A percentile compares a stretch with the other conserved stretches of the same genome.
Conservation (phyloP, 345 rosid genomes). For the Psidium friedrichsthalianum region DNA sequence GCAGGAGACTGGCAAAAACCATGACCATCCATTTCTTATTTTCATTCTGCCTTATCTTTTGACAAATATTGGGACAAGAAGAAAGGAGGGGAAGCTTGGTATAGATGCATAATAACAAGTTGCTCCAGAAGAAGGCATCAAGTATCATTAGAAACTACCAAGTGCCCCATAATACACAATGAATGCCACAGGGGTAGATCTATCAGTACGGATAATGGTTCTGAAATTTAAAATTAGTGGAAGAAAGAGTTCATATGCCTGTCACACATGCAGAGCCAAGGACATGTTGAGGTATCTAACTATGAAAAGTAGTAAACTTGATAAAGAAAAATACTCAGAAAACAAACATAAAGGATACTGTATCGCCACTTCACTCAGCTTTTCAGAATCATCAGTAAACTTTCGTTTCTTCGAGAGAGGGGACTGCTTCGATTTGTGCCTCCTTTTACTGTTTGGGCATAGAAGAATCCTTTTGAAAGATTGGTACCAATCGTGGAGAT, state of each 20-base stretch:
- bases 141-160: not conserved
- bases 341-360: conserved; percentile 68
- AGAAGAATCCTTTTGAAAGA: conserved; percentile 56
- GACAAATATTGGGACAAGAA: not conserved
- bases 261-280: not conserved
- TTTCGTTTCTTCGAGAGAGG: conserved; percentile 54
- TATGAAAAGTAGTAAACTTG: not conserved
- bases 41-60: not conserved
- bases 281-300: not conserved
- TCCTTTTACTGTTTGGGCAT: conserved; percentile 28
- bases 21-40: not conserved
- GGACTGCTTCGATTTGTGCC: conserved; percentile 39
- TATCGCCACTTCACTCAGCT: conserved; percentile 43
- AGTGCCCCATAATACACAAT: not conserved
- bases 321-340: not conserved
- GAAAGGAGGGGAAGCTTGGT: not conserved
- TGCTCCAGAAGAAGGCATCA: not conserved
- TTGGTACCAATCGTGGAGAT: conserved; percentile 91
- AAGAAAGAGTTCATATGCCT: not conserved
- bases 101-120: not conserved
- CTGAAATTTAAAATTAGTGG: not conserved
- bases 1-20: not conserved
- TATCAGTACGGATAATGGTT: not conserved
- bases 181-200: not conserved
- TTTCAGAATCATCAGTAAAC: conserved; percentile 28